Percentiles rank a stretch among this genome's conserved stretches.
These are phyloP conservation scores for Blastomyces gilchristii DNA, from an alignment of 2,329 filamentous ascomycete genomes.

Conservation along the genomic window DNA sequence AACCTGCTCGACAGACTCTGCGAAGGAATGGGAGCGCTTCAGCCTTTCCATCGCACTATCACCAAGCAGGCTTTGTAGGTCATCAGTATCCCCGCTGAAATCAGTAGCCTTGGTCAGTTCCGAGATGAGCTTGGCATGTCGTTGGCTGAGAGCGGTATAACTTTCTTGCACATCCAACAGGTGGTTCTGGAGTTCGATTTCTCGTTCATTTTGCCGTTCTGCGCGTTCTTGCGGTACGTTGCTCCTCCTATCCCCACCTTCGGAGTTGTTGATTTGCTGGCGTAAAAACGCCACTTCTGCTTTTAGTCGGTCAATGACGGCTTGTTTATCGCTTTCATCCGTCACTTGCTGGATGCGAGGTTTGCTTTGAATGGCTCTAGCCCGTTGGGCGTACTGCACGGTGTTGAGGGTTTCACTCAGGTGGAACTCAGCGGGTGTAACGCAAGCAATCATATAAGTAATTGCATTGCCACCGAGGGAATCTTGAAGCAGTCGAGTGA, in stretches of 20 bases:
- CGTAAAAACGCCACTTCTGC: slow-evolving; percentile 88
- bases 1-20: slow-evolving; percentile 89
- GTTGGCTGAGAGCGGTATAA: slow-evolving; percentile 79
- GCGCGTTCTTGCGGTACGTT: slow-evolving; percentile 56
- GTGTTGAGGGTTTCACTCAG: slow-evolving; percentile 96
- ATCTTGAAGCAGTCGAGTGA: slow-evolving; percentile 90
- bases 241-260: slow-evolving; percentile 48
- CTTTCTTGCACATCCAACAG: slow-evolving; percentile 88
- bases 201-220: slow-evolving; percentile 72
- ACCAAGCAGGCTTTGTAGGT: slow-evolving; percentile 47
- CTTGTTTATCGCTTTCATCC: slow-evolving; percentile 89
- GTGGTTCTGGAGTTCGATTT: slow-evolving; percentile 86
- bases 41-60: slow-evolving; percentile 78
- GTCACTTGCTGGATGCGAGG: slow-evolving; percentile 83
- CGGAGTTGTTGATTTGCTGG: slow-evolving; percentile 83
- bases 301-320: slow-evolving; percentile 82
- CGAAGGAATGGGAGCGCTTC: slow-evolving; percentile 91
- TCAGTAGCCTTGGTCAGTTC: slow-evolving; percentile 83
- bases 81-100: slow-evolving; percentile 37
- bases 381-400: slow-evolving; percentile 91
- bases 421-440: slow-evolving; percentile 93
- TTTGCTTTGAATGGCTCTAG: slow-evolving; percentile 93
- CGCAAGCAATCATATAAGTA: slow-evolving; percentile 98
- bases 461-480: slow-evolving; percentile 94
- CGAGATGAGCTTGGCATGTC: slow-evolving; percentile 89